These are phyloP conservation scores for Viola pubescens DNA, from an alignment of 441 rosid species.

Conservation along the genomic window DNA sequence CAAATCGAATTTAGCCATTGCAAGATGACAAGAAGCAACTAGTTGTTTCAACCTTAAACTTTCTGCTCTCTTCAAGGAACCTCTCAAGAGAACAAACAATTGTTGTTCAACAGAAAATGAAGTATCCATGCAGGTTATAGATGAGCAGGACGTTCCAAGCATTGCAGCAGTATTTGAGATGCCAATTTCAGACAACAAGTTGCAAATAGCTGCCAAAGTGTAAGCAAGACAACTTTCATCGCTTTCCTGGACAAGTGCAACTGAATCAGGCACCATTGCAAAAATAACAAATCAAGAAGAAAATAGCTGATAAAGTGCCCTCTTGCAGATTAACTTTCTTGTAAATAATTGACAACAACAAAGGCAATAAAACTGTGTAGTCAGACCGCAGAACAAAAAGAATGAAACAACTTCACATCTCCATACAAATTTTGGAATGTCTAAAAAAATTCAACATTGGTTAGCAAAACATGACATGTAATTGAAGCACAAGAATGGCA, in stretches of 20 bases:
- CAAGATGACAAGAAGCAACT: constrained; percentile 90
- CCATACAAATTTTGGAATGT: background rate
- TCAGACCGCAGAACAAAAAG: background rate
- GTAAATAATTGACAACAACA: background rate
- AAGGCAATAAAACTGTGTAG: constrained; percentile 3
- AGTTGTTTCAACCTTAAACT: constrained; percentile 67
- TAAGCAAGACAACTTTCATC: constrained; percentile 95
- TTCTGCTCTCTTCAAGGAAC: constrained; percentile 81
- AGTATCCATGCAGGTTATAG: constrained; percentile 49
- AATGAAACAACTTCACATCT: background rate
- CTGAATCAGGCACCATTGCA: constrained; percentile 13
- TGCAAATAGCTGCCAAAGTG: constrained; percentile 84
- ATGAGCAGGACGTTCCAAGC: constrained; percentile 78
- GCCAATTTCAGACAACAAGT: constrained; percentile 78
- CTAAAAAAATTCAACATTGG: background rate
- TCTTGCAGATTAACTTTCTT: no score
- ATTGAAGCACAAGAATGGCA: background rate
- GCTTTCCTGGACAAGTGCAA: constrained; percentile 55
- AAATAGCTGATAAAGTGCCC: background rate
- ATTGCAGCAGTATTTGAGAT: constrained; percentile 57
- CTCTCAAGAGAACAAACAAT: constrained; percentile 72
- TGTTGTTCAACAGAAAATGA: constrained; percentile 84
- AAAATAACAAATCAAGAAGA: constrained; percentile 7
- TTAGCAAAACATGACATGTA: no score
- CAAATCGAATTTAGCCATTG: constrained; percentile 88